Percentiles rank a stretch among this genome's conserved stretches.
Evolutionary conservation across 2,329 filamentous ascomycete genomes (phyloP).

Genomic region (Penicillium sp.): DNA sequence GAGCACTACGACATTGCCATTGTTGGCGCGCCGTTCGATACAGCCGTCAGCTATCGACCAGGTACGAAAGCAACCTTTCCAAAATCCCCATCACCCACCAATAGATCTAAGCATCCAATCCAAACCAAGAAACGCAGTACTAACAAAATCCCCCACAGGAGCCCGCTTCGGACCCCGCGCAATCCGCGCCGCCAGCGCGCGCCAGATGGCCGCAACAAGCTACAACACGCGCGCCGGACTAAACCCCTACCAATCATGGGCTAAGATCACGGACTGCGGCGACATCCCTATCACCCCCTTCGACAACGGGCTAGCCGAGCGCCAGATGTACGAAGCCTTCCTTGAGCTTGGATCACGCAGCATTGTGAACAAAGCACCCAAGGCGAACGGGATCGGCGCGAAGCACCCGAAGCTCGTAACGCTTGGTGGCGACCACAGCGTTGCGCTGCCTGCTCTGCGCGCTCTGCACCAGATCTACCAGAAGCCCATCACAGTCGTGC

Average conservation of each 20-base stretch:
- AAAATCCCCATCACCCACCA: not conserved
- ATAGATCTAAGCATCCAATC: not conserved
- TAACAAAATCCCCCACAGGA: constrained; percentile 36
- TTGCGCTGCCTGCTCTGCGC: constrained; percentile 68
- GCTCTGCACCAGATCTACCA: constrained; percentile 64
- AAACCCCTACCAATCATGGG: constrained; percentile 81
- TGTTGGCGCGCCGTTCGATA: constrained; percentile 72
- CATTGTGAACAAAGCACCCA: constrained; percentile 35
- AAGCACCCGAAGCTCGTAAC: constrained; percentile 60
- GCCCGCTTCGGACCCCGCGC: constrained; percentile 84
- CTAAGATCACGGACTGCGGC: constrained; percentile 80
- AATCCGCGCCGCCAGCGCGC: constrained; percentile 78
- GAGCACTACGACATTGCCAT: constrained; percentile 69
- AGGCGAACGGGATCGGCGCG: constrained; percentile 35
- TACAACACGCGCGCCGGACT: constrained; percentile 80
- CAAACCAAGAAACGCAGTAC: not conserved
- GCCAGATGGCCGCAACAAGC: constrained; percentile 76
- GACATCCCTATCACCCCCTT: constrained; percentile 86
- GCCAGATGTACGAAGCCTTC: constrained; percentile 82
- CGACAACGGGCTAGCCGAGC: constrained; percentile 77
- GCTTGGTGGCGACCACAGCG: constrained; percentile 71
- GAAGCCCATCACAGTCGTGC: constrained; percentile 65
- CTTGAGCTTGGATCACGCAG: constrained; percentile 61
- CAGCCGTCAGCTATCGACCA: constrained; percentile 68
- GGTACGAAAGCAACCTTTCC: constrained; percentile 45